phyloP scores from a whole-genome alignment of 495 filamentous ascomycete genomes.

The Penicillium riverlandense region DNA sequence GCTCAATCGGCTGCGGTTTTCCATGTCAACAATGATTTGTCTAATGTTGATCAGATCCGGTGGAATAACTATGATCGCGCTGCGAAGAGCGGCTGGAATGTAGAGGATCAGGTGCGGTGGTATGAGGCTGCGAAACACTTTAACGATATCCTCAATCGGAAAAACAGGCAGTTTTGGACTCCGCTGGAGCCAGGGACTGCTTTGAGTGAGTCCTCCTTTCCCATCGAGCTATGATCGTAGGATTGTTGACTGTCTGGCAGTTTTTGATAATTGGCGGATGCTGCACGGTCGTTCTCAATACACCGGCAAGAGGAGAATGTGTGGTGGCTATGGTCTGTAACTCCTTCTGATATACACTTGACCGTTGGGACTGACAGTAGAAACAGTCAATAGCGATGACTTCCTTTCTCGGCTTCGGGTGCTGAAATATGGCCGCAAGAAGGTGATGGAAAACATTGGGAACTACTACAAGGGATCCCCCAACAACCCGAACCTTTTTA shows the following conservation, averaged over 20 bases:
- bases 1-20: conserved; percentile 56
- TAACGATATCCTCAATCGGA: conserved; percentile 49
- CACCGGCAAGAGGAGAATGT: conserved; percentile 76
- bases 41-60: conserved; percentile 56
- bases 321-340: conserved; percentile 76
- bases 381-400: conserved; percentile 75
- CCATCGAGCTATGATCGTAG: neutral
- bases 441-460: conserved; percentile 40
- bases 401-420: conserved; percentile 72
- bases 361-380: conserved; percentile 8
- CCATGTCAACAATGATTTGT: conserved; percentile 29
- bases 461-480: conserved; percentile 1
- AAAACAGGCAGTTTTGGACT: conserved; percentile 58
- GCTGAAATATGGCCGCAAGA: conserved; percentile 52
- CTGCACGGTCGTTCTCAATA: conserved; percentile 79
- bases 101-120: conserved; percentile 47
- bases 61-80: conserved; percentile 93
- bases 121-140: conserved; percentile 68
- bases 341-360: neutral
- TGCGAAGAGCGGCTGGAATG: conserved; percentile 34
- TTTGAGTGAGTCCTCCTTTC: conserved; percentile 50
- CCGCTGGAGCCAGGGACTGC: conserved; percentile 71
- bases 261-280: conserved; percentile 95
- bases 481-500: no score
- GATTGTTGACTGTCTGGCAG: conserved; percentile 25